These are phyloP conservation scores for Spatholobus suberectus DNA, from an alignment of 306 rosid genomes.

Conservation along the genomic window DNA sequence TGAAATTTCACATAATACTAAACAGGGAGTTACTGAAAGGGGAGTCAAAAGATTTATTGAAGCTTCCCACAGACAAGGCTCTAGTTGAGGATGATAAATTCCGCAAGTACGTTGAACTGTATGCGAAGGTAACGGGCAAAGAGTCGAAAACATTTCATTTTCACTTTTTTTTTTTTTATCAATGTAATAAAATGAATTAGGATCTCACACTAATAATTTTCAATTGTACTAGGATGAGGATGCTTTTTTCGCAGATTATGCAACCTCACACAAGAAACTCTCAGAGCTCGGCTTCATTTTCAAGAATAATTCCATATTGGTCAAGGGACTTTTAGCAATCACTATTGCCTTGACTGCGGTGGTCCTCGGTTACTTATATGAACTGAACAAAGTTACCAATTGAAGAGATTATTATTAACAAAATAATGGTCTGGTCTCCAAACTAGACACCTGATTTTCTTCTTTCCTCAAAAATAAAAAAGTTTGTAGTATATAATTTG, in stretches of 20 bases:
- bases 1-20: not conserved
- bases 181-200: not conserved
- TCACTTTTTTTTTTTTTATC: not conserved
- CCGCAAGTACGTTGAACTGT: slow-evolving; percentile 58
- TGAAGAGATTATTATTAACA: not conserved
- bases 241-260: slow-evolving; percentile 70
- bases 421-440: not conserved
- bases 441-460: not conserved
- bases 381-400: slow-evolving; percentile 46
- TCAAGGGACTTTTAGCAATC: slow-evolving; percentile 38
- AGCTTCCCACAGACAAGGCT: slow-evolving; percentile 79
- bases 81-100: slow-evolving; percentile 65
- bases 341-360: slow-evolving; percentile 57
- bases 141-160: not conserved
- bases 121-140: slow-evolving; percentile 57
- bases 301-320: slow-evolving; percentile 34
- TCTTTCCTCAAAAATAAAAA: not conserved
- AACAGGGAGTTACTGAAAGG: slow-evolving; percentile 64
- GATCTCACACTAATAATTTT: slow-evolving; percentile 13
- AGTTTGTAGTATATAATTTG: not conserved
- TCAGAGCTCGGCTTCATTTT: slow-evolving; percentile 75
- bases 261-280: slow-evolving; percentile 81
- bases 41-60: slow-evolving; percentile 52
- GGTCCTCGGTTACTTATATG: slow-evolving; percentile 60
- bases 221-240: slow-evolving; percentile 64